Evolutionary conservation across 2,329 filamentous ascomycete species (phyloP), one percentile per base, ranked within the genome.

Genomic region (Sporothrix sp.): DNA sequence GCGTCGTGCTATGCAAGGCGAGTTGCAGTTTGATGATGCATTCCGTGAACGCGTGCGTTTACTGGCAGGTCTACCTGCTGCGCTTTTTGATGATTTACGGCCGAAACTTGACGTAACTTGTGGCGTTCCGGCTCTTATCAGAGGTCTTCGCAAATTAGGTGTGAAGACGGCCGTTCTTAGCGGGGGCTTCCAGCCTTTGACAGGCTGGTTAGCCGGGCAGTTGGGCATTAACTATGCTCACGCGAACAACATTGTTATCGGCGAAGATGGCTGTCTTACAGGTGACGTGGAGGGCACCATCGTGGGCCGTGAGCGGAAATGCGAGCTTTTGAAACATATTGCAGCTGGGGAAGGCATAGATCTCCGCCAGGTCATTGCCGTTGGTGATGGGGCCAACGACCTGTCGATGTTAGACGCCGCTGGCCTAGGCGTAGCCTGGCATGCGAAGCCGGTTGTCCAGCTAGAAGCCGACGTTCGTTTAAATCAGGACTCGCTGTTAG

Each of bases 1-100:
- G 0, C 84, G 84, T 53, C 84, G 89, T 30, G 91, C 93, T 32
- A 98, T 98, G 93, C 83, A 91, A 58, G 93, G 93, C 54, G 90
- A 97, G 70, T 74, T 97, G 32, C 90, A 96, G 65, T 98, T 98
- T 59, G 82, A 90, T 48, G 78, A 79, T 0, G 90, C 86, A 1
- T 81, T 98, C 62, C 81, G 82, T 52, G 87, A 86, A 64, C 79
- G 93, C 18, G 88, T 94, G 25, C 76, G 76, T 36, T 74, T 97
- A 38, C 77, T 98, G 36, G 85, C 84, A 59, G 91, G 90, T 28
- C 81, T 96, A 7, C 81, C 86, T 0, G 81, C 77, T 9, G 79
- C 79, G 51, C 83, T 97, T 14, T 95, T 94, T 60, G 81, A 88
- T 53, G 77, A 84, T 53, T 73, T 98, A 35, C 82, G 84, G 59